Evolutionary conservation across 495 filamentous ascomycete genomes (phyloP), one percentile per base, ranked within the genome.

Genomic region (Terfezia boudieri): DNA sequence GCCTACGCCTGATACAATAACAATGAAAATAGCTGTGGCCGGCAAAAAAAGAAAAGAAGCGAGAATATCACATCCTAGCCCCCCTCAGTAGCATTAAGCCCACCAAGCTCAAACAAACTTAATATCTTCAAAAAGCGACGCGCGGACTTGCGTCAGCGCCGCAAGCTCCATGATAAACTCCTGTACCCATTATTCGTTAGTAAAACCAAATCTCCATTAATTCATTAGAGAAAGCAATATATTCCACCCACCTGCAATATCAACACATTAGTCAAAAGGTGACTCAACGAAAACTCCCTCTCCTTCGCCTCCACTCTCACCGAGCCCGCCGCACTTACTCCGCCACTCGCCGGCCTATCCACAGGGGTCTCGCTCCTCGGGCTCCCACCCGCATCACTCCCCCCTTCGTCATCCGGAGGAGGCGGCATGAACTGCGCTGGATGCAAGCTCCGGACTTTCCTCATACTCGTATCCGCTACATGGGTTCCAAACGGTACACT

Each of bases 111-210:
- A 46, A 14, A 46, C 71, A 71, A 81, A 86, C 54, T 74, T 78
- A 9, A 93, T 82, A 67, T 98, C 90, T 43, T 78, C 80, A 69
- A 95, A 94, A 41, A 96, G 61, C 51, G 80, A 83, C 2, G 86
- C 84, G 53, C 90, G 72, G 10, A 87, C 81, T 61, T 96, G 86
- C 53, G 93, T 75, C 61, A 94, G 67, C 9, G 88, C 89, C 3
- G 86, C 81, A 37, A 96, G 65, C 68, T 98, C 90, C 48, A 96
- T 70, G 7, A 94, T 67, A 65, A 98, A 98, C 58, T 92, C 84
- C 65, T 81, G 71, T 36, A 73, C 56, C 16, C 75, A 71, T 32
- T 32, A 32, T 32, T 5, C 69, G 59, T 77, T 74, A 59, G 16
- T 23, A 14, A 16, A 2, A 55, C 11, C 26, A 20, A 55, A 32